phyloP scores from a whole-genome alignment of 108 stramenopile genomes.

The Skeletonema potamos region DNA sequence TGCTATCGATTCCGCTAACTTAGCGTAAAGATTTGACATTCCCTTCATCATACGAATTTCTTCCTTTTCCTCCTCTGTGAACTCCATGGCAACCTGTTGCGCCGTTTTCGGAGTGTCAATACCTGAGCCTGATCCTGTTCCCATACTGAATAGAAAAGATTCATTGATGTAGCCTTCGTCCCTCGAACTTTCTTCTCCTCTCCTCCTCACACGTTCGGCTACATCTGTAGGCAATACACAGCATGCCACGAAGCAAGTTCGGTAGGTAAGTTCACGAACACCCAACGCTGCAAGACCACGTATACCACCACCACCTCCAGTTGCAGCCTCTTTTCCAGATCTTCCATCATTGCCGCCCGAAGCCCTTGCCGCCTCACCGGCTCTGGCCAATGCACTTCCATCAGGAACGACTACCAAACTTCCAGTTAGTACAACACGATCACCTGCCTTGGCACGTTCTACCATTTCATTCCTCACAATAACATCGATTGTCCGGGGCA shows the following conservation, averaged over 20 bases:
- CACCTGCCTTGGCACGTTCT: constrained; percentile 97
- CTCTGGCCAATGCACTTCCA: constrained; percentile 81
- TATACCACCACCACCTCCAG: constrained; percentile 86
- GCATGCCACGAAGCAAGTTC: constrained; percentile 92
- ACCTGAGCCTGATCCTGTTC: constrained; percentile 16
- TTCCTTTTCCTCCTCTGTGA: constrained; percentile 82
- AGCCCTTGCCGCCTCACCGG: constrained; percentile 77
- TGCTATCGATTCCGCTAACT: constrained; percentile 87
- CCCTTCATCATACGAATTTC: constrained; percentile 85
- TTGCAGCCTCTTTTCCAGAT: constrained; percentile 50
- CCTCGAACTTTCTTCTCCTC: constrained; percentile 14
- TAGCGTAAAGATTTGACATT: constrained; percentile 66
- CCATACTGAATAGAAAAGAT: constrained; percentile 31
- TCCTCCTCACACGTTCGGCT: constrained; percentile 27
- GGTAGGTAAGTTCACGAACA: constrained; percentile 95
- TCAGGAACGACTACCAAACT: constrained; percentile 94
- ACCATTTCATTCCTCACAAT: constrained; percentile 96
- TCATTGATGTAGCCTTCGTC: constrained; percentile 18
- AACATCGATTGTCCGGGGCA: constrained; percentile 96
- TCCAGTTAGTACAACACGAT: constrained; percentile 90
- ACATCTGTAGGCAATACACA: constrained; percentile 78
- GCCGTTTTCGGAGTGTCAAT: constrained; percentile 64
- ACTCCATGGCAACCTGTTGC: constrained; percentile 83
- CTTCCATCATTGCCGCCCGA: constrained; percentile 8
- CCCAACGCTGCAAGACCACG: constrained; percentile 90